phyloP scores from a whole-genome alignment of 345 rosid genomes.

The Laguncularia racemosa region DNA sequence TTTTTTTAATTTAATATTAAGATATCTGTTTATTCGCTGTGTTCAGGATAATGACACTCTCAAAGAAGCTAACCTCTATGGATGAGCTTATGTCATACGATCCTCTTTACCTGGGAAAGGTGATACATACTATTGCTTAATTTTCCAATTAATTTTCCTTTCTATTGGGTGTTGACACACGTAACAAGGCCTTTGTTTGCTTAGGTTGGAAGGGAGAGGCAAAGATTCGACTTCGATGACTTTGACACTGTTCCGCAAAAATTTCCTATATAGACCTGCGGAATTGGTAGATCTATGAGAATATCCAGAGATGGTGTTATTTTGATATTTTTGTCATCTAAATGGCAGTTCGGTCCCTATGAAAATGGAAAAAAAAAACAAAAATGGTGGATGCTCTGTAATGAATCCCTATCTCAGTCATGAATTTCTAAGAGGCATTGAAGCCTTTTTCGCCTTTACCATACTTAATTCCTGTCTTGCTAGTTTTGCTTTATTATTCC shows the following conservation, averaged over 20 bases:
- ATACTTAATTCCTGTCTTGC: no score
- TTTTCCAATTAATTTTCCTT: background rate
- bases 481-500: no score
- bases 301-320: no score
- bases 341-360: no score
- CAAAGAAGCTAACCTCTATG: constrained; percentile 71
- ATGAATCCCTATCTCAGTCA: no score
- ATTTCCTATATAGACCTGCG: constrained; percentile 40
- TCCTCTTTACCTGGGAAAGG: constrained; percentile 76
- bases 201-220: constrained; percentile 88
- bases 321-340: no score
- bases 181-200: background rate
- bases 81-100: constrained; percentile 79
- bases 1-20: no score
- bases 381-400: no score
- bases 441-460: no score
- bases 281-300: background rate
- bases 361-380: no score
- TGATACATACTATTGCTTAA: constrained; percentile 16
- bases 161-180: background rate
- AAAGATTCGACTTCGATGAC: constrained; percentile 90
- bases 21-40: no score
- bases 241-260: constrained; percentile 83
- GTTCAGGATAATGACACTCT: constrained; percentile 69
- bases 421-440: no score